Evolutionary conservation across 73 alveolate genomes (phyloP), one percentile per base, ranked within the genome.

Genomic region (Symbiodinium pilosum): DNA sequence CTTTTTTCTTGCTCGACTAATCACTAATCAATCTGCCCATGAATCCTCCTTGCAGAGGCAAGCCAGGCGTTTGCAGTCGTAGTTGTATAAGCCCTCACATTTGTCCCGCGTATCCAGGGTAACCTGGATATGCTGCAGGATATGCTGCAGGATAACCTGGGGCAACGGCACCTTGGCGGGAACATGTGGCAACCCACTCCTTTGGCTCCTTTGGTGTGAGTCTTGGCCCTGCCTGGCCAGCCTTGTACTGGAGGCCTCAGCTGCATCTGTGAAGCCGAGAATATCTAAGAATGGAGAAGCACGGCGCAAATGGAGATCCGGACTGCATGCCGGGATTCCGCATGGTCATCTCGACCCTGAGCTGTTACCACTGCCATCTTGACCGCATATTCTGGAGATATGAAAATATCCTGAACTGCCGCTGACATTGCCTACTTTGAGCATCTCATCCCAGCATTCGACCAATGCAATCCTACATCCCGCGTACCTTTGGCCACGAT

Each of bases 141-240:
- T 64, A 64, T 28, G 39, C 81, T 24, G 59, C 59, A 47, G 59
- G 59, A 47, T 47, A 47, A 6, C 81, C 81, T 24, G 81, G 81
- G 34, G 81, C 24, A 34, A 64, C 34, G 8, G 81, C 81, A 64
- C 81, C 81, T 64, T 54, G 81, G 34, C 32, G 30, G 38, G 32
- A 28, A 9, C 16, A 64, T 20, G 26, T 30, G 30, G 20, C 73
- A 54, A n/a, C n/a, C n/a, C n/a, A n/a, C n/a, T n/a, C n/a, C n/a
- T n/a, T n/a, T n/a, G n/a, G n/a, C n/a, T n/a, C n/a, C n/a, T 47
- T 47, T 47, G 59, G 21, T 9, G 81, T 18, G n/a, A n/a, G n/a
- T n/a, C n/a, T n/a, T n/a, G n/a, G n/a, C n/a, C n/a, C n/a, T n/a
- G 81, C 81, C 81, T 64, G 81, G 81, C 81, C 81, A 64, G 30